Base-by-base conservation (phyloP, 2,329 filamentous ascomycete genomes). In the Pyrenochaeta sp. region DNA sequence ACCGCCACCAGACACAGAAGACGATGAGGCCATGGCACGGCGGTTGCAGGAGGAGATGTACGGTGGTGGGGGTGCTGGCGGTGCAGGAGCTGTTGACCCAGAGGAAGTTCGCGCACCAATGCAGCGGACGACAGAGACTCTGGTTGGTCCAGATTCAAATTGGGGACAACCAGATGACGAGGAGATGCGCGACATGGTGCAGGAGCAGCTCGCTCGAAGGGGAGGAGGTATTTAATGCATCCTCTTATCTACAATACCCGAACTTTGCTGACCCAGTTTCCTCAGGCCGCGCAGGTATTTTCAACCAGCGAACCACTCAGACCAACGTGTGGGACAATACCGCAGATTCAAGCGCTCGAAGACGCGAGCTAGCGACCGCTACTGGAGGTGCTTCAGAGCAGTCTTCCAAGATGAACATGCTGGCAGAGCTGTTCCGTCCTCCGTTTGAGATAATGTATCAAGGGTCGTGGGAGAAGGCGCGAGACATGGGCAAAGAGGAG, bases 41-140 rank as follows among this genome's bases (percentile, higher is more conserved):
- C 87, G 91, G 56, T 78, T 99, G 58, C 95, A 99, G 76, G 91
- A 99, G 72, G 93, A 99, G 78, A 85, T 97, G 73, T 98, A 97
- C 69, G 85, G 86, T 36, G 68, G 61, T n/a, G 51, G 66, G n/a
- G 80, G 80, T 60, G 69, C 75, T 48, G 74, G 75, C 24, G 79
- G 75, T 19, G 30, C 80, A 76, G 58, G 75, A 25, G 79, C 75
- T 12, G 30, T 80, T 76, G 59, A 30, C 10, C 50, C 66, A 52
- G 37, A 89, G 89, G 67, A 90, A 84, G 89, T 99, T 53, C 86
- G 95, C 71, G 95, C 95, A 47, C 95, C 95, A 8, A 96, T 99
- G 78, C 92, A 90, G 45, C 87, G 92, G 68, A 96, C 91, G 28
- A 96, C 92, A 12, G 95, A 99, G 80, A 97, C 93, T 0, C 84